These are phyloP conservation scores for Neurospora terricola DNA, from an alignment of 495 filamentous ascomycete species.

Conservation along the genomic window DNA sequence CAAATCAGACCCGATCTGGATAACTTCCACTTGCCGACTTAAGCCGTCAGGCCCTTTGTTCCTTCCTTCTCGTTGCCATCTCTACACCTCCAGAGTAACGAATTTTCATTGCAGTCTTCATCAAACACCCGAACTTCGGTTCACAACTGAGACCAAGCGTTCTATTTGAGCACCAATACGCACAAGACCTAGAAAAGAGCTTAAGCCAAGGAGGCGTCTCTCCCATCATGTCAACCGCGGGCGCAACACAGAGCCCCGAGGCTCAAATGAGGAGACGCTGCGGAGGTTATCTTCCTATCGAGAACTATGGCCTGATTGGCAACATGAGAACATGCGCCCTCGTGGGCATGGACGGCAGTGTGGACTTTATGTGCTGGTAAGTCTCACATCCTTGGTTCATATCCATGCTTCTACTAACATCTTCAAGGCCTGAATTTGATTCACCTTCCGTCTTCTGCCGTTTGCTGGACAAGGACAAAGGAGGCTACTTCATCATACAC, in stretches of 20 bases:
- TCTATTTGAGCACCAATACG: not conserved
- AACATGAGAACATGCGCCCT: conserved; percentile 72
- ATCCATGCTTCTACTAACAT: not conserved
- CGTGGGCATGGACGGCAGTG: conserved; percentile 57
- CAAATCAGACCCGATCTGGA: not conserved
- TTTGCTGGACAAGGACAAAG: conserved; percentile 59
- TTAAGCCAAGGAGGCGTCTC: not conserved
- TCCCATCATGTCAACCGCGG: conserved; percentile 9
- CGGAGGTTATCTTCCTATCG: conserved; percentile 51
- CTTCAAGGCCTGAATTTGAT: conserved; percentile 54
- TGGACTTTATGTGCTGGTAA: conserved; percentile 71
- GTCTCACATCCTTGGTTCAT: conserved; percentile 6
- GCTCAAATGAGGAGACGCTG: conserved; percentile 18
- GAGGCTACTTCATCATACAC: conserved; percentile 57
- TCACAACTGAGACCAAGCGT: not conserved
- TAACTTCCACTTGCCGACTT: not conserved
- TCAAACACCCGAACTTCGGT: not conserved
- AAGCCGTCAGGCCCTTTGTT: not conserved
- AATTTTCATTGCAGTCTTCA: not conserved
- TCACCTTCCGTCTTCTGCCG: conserved; percentile 58
- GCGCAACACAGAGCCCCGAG: conserved; percentile 9
- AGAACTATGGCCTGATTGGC: conserved; percentile 67
- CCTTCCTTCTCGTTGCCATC: not conserved
- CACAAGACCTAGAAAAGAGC: not conserved
- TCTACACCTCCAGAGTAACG: not conserved